Evolutionary conservation across 108 stramenopile genomes (phyloP).

Genomic region (Nitzschia inconspicua): DNA sequence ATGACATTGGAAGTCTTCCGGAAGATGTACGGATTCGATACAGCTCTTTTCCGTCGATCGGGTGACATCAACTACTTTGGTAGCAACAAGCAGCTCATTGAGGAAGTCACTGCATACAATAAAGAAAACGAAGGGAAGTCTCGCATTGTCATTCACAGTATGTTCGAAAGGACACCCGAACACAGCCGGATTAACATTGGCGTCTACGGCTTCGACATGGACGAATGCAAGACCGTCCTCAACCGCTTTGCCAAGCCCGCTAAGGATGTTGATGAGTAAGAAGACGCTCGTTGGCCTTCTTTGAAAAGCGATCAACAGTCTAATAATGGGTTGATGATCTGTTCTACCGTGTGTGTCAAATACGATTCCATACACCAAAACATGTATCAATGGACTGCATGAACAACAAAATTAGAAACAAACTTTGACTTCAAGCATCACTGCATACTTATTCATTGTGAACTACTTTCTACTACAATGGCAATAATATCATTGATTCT

Average conservation of each 20-base stretch:
- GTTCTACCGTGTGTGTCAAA: no score
- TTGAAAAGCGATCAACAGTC: no score
- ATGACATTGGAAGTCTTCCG: conserved; percentile 23
- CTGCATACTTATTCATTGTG: no score
- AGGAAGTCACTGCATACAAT: conserved; percentile 25
- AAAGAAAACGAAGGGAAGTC: conserved; percentile 5
- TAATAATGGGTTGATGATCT: no score
- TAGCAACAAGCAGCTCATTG: neutral
- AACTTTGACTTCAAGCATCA: no score
- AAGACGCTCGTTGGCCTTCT: no score
- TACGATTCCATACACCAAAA: no score
- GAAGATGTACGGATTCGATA: conserved; percentile 15
- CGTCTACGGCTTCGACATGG: conserved; percentile 24
- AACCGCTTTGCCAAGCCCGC: conserved; percentile 31
- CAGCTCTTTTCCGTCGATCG: conserved; percentile 26
- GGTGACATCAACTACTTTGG: conserved; percentile 32
- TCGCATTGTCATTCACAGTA: conserved; percentile 25
- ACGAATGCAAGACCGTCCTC: conserved; percentile 26
- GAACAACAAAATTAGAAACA: no score
- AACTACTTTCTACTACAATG: no score
- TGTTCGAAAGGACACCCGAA: conserved; percentile 1
- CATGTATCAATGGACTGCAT: no score
- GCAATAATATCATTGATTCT: no score
- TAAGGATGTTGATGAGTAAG: no score
- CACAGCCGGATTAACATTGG: conserved; percentile 25